A percentile compares a stretch with the other conserved stretches of the same genome.
These are phyloP conservation scores for Sarocladiaceae sp. DNA, from an alignment of 2,329 filamentous ascomycete genomes.

Conservation along the genomic window DNA sequence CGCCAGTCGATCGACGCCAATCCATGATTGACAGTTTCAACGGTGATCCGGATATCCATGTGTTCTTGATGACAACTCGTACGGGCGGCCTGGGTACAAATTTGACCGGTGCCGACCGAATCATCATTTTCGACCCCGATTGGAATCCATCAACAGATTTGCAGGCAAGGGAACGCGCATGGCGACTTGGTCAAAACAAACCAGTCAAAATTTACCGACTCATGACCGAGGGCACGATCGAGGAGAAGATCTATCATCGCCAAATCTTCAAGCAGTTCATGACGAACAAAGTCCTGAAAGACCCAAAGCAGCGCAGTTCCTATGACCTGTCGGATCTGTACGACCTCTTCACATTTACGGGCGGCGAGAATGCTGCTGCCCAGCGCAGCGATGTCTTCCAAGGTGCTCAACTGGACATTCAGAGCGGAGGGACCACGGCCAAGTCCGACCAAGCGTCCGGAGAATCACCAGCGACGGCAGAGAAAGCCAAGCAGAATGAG, in stretches of 20 bases:
- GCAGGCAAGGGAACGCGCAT: conserved; percentile 91
- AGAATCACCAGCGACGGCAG: too few species aligned
- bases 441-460: not conserved
- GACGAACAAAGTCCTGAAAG: conserved; percentile 91
- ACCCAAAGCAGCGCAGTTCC: conserved; percentile 87
- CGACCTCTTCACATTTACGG: conserved; percentile 72
- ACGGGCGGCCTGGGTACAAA: conserved; percentile 94
- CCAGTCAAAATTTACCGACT: conserved; percentile 95
- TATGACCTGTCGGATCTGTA: conserved; percentile 89
- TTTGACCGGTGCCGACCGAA: conserved; percentile 87
- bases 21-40: conserved; percentile 92
- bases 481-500: too few species aligned
- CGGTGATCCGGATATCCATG: conserved; percentile 68
- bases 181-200: conserved; percentile 90
- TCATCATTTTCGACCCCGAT: conserved; percentile 97
- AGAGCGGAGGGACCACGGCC: conserved; percentile 26
- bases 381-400: conserved; percentile 85
- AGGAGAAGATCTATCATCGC: conserved; percentile 98
- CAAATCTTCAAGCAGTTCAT: conserved; percentile 99
- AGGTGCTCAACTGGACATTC: conserved; percentile 66
- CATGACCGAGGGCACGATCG: conserved; percentile 97
- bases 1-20: conserved; percentile 84
- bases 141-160: conserved; percentile 98
- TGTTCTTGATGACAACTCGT: conserved; percentile 93
- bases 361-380: conserved; percentile 54